Base-by-base conservation (phyloP, 176 grass and related monocot genomes). In the Zoysia pacifica region DNA sequence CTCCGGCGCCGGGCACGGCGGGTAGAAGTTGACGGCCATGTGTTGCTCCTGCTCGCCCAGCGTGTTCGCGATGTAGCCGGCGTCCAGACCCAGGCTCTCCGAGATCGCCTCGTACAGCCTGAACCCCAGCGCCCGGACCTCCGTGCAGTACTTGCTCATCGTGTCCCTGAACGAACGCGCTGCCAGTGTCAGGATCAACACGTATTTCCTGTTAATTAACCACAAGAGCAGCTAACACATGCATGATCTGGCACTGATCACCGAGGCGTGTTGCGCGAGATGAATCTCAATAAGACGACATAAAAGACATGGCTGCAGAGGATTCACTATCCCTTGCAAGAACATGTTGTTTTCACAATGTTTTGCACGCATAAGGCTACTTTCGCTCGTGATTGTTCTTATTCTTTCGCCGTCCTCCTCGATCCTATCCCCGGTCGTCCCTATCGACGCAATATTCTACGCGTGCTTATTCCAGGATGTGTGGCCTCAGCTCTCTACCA, bases 1-100 rank as follows among this genome's bases (percentile, higher is more conserved):
- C 81, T 93, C 90, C 1, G 93, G 93, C 67, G 79, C 76, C 0
- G 93, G 93, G 76, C 93, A 97, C 77, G 52, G 81, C 2, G 93
- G 93, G 73, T 97, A 97, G 90, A 86, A 97, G 73, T 97, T 97
- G 5, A 97, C 80, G 1, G 93, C 93, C 93, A 97, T 93, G 77
- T 97, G 93, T 43, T 97, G 93, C 52, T 97, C 93, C 83, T 91
- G 93, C 56, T 97, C 81, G 1, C 93, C 93, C 28, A 97, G 18
- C 36, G 83, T 84, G 16, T 75, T 65, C 68, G 76, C 49, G 28
- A 97, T 88, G 79, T 89, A 91, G 44, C 83, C 67, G 45, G 74
- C 73, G 72, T 97, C 88, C 44, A 97, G 76, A 1, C 85, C 90
- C 45, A 97, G 83, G 70, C 93, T 89, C 87, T 79, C 58, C 15